Conservation (phyloP, 1,284 basidiomycete genomes). For the Waitea zeae region DNA sequence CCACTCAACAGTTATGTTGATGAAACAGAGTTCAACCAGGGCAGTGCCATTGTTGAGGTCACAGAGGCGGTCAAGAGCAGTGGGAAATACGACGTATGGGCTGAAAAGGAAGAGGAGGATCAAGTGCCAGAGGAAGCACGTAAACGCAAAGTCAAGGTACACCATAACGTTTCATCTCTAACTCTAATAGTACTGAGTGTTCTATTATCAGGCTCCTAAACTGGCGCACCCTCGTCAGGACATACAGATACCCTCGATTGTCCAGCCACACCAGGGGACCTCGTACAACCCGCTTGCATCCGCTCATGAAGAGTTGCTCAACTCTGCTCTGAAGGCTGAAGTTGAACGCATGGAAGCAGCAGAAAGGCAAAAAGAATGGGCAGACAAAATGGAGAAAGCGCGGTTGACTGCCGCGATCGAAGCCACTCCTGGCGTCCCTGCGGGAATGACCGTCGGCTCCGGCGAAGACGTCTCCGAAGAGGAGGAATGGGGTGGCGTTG, state of each 20-base stretch:
- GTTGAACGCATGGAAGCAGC: conserved; percentile 35
- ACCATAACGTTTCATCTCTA: conserved; percentile 1
- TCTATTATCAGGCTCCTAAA: not conserved
- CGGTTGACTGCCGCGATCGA: conserved; percentile 14
- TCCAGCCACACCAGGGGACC: conserved; percentile 68
- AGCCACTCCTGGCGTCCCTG: conserved; percentile 12
- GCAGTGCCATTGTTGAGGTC: conserved; percentile 41
- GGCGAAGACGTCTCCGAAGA: conserved; percentile 19
- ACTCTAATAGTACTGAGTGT: not conserved
- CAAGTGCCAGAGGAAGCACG: conserved; percentile 6
- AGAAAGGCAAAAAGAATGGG: conserved; percentile 34
- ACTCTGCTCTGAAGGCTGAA: conserved; percentile 55
- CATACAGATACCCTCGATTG: conserved; percentile 50
- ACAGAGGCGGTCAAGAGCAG: conserved; percentile 55
- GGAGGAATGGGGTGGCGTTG: conserved; percentile 13
- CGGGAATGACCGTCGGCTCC: conserved; percentile 48
- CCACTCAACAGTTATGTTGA: conserved; percentile 57
- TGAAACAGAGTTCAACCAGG: conserved; percentile 40
- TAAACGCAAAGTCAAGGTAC: conserved; percentile 1
- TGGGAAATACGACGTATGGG: conserved; percentile 64
- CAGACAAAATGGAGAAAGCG: conserved; percentile 37
- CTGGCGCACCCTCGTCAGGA: conserved; percentile 29
- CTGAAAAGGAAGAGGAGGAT: conserved; percentile 16
- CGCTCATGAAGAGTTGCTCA: conserved; percentile 63
- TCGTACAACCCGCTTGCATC: conserved; percentile 87